Conservation (phyloP, 176 grass and related monocot genomes). For the Pontederia paniculata region DNA sequence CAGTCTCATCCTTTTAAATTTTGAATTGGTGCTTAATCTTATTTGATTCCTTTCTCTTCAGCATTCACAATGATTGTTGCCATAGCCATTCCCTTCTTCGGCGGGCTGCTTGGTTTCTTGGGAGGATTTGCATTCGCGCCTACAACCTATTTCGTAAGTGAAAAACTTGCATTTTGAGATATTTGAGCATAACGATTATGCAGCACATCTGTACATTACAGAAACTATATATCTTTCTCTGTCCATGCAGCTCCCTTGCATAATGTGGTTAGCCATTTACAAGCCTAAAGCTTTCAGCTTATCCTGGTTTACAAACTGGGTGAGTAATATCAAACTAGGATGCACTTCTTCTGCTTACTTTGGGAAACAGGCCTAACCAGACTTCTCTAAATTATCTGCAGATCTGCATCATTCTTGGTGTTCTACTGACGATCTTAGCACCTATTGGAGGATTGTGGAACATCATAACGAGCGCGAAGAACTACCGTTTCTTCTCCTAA, state of each 20-base stretch:
- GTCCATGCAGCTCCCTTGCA: neutral
- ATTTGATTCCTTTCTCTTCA: neutral
- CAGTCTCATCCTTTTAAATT: neutral
- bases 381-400: neutral
- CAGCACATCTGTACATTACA: too few species aligned
- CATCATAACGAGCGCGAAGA: constrained; percentile 2
- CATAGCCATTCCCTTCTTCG: neutral
- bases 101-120: too few species aligned
- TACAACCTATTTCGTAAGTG: too few species aligned
- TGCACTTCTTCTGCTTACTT: neutral
- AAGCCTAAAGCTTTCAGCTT: constrained; percentile 1
- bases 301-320: constrained; percentile 1
- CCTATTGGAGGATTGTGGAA: constrained; percentile 4
- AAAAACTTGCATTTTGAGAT: too few species aligned
- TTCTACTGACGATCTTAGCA: constrained; percentile 4
- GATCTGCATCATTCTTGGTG: constrained; percentile 10
- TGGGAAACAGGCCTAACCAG: neutral
- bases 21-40: neutral
- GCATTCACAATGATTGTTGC: neutral
- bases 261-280: constrained; percentile 1
- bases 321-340: neutral
- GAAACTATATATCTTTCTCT: neutral
- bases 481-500: constrained; percentile 6
- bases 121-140: too few species aligned
- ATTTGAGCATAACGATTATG: too few species aligned